Conservation (phyloP, 75 land plant genomes). For the Azolla pinnata region DNA sequence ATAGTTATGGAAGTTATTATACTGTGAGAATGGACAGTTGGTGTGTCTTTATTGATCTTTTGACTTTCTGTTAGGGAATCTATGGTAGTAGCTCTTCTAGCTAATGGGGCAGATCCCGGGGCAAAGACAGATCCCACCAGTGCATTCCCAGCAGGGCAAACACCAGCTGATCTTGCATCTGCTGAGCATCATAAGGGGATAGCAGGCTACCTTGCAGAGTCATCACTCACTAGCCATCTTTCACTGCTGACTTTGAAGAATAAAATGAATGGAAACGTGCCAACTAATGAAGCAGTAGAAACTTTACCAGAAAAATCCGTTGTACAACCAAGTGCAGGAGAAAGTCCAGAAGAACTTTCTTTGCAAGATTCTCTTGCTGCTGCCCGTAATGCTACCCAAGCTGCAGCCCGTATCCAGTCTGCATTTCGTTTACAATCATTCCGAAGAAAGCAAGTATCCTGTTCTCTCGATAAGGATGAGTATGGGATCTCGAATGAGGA, state of each 20-base stretch:
- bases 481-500: conserved; percentile 32
- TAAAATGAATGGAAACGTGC: conserved; percentile 12
- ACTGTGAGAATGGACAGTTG: neutral
- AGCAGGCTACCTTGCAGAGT: conserved; percentile 80
- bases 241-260: conserved; percentile 39
- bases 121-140: conserved; percentile 71
- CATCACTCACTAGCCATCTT: conserved; percentile 48
- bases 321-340: conserved; percentile 16
- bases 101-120: conserved; percentile 57
- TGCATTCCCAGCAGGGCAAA: conserved; percentile 48
- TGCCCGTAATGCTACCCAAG: conserved; percentile 70
- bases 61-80: conserved; percentile 46
- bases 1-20: no score
- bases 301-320: conserved; percentile 19
- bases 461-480: conserved; percentile 15
- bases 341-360: conserved; percentile 20
- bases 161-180: conserved; percentile 84
- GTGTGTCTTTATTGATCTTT: conserved; percentile 1
- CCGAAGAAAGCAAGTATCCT: conserved; percentile 25
- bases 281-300: conserved; percentile 36
- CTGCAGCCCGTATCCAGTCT: conserved; percentile 70
- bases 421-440: conserved; percentile 62
- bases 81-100: conserved; percentile 43
- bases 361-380: conserved; percentile 57
- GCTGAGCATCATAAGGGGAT: conserved; percentile 67